Base-by-base conservation (phyloP, 768 basidiomycete genomes). In the Termitomyces sp. region DNA sequence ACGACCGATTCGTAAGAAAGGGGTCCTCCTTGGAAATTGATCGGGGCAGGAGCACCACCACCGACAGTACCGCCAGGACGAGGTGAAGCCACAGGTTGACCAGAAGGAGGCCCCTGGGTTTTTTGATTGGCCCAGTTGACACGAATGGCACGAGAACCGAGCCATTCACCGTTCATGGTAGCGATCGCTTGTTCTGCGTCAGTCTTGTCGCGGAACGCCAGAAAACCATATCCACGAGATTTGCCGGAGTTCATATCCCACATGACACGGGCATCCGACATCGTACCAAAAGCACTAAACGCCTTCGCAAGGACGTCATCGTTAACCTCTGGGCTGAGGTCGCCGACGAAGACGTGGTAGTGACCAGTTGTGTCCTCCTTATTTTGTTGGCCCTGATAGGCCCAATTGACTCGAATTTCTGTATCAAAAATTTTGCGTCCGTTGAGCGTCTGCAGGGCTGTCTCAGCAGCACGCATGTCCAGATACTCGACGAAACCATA, bases 41-140 rank as follows among this genome's bases (percentile, higher is more conserved):
- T 90, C 42, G 93, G 91, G 51, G 92, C 90, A 48, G 94, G 92
- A 29, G 91, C 89, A 54, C 73, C 76, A 31, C 68, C 65, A 46
- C 81, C 78, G 53, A 86, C 80, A n/a, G 65, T 71, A 55, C 73
- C 77, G 27, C 69, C 65, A 53, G 78, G 75, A 63, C 76, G 78
- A 49, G 82, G 70, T 41, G 78, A 70, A 46, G 70, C 62, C 35
- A 66, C 62, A 19, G 68, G 64, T 44, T 58, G 57, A 17, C 63
- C 61, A 12, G 64, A 53, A 49, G 70, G 75, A 27, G 73, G 76
- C 56, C 86, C 92, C 73, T 96, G 94, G 17, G 95, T 98, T 79
- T 98, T 98, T 76, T 98, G 96, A 77, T 98, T 98, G 53, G 97
- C 97, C 96, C 96, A 99, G 77, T 99, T 99, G 73, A 98, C 96